These are phyloP conservation scores for Coniella vitis DNA, from an alignment of 2,329 filamentous ascomycete genomes.

Conservation along the genomic window DNA sequence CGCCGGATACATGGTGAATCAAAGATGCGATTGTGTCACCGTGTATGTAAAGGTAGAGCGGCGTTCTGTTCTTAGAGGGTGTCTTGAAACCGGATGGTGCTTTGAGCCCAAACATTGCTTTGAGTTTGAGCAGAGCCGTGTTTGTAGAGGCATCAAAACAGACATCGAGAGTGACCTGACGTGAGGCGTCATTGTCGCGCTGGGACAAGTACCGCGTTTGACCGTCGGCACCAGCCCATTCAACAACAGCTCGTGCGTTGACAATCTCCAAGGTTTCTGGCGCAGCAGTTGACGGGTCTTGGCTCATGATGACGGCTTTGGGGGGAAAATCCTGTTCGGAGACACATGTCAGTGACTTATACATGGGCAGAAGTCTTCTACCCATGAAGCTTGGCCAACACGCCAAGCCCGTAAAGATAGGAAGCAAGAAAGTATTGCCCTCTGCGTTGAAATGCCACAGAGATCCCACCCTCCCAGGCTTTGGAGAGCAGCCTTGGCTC, in stretches of 20 bases:
- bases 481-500: conserved; percentile 9
- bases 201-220: background rate
- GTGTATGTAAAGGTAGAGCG: background rate
- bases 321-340: background rate
- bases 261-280: background rate
- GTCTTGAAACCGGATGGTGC: background rate
- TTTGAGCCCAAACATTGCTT: no score
- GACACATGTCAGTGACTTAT: background rate
- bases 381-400: background rate
- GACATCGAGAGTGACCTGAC: background rate
- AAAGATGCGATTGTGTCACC: background rate
- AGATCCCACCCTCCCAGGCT: conserved; percentile 11
- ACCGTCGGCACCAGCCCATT: background rate
- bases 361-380: background rate
- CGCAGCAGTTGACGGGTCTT: background rate
- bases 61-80: background rate
- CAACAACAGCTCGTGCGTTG: background rate
- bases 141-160: background rate
- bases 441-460: background rate
- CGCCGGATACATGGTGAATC: background rate
- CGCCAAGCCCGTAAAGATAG: background rate
- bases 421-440: background rate
- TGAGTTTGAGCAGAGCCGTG: background rate
- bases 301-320: background rate
- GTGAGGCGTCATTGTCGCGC: background rate